Evolutionary conservation across 495 filamentous ascomycete genomes (phyloP).

Genomic region (Aspergillus kassunensis): DNA sequence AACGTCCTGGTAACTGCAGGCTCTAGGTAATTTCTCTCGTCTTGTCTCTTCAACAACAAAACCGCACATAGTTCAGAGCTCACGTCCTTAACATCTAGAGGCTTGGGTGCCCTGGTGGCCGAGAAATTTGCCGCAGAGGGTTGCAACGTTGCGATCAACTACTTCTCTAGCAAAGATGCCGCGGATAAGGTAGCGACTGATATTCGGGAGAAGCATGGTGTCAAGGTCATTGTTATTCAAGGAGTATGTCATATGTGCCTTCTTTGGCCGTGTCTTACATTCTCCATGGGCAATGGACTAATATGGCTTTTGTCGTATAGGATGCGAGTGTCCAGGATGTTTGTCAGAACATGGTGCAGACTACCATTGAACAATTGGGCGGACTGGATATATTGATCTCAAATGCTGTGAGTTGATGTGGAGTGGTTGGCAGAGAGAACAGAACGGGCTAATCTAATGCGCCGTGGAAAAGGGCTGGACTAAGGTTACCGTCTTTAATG

Average conservation of each 20-base stretch:
- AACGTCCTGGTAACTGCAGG: conserved; percentile 68
- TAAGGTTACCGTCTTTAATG: conserved; percentile 57
- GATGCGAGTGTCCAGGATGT: conserved; percentile 56
- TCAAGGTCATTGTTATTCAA: conserved; percentile 55
- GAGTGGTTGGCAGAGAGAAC: no score
- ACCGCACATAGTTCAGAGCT: background rate
- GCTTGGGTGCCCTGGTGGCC: conserved; percentile 60
- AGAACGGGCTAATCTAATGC: background rate
- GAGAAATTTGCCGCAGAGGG: conserved; percentile 64
- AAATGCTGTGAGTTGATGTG: conserved; percentile 56
- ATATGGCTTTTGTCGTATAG: conserved; percentile 28
- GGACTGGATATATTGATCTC: conserved; percentile 68
- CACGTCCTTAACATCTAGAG: conserved; percentile 34
- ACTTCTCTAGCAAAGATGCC: conserved; percentile 47
- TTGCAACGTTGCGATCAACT: conserved; percentile 69
- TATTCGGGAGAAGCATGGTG: conserved; percentile 46
- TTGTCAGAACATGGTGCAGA: conserved; percentile 50
- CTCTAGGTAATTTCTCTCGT: conserved; percentile 45
- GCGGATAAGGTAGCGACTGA: conserved; percentile 54
- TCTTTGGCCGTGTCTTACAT: no score
- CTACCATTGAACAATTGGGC: conserved; percentile 55
- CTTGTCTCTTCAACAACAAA: no score
- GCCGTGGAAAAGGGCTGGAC: conserved; percentile 60
- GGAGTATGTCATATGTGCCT: conserved; percentile 54
- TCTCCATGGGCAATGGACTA: background rate